Base-by-base conservation (phyloP, 1,284 basidiomycete species). In the Paramarasmius palmivorus region DNA sequence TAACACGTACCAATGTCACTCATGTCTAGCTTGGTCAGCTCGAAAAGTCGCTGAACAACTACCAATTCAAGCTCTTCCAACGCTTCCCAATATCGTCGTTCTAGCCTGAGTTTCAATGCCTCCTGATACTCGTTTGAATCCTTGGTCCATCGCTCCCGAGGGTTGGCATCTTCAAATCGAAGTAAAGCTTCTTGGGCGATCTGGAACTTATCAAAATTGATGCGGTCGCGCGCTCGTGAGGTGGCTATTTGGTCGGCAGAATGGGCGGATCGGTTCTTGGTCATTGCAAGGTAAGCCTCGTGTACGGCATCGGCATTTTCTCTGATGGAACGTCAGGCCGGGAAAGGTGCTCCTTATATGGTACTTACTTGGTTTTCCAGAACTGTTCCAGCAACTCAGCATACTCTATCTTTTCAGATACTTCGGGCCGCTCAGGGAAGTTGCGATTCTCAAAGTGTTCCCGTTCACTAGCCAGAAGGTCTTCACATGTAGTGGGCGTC, bases 21-120 rank as follows among this genome's bases (percentile, higher is more conserved):
- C 23, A 7, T 46, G 19, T 46, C 32, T n/a, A 46, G 14, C 17
- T 46, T 46, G 1, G 44, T 46, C 10, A 68, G 46, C 56, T 67
- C 64, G 40, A 67, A 61, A 23, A 67, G 53, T 5, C 59, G 57
- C 39, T 59, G 59, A 0, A 65, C 57, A 3, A 65, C 59, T 2
- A 67, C 50, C 4, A 54, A 41, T 36, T 67, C 58, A 0, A 67
- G 56, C 4, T 54, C 40, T 37, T 60, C 61, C 15, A 65, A 37
- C 1, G 62, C 61, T 1, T 34, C 38, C 2, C 50, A 52, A 42
- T 63, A 67, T n/a, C 54, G 39, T 3, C 61, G 59, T 26, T 60
- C 34, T 3, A 50, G 22, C 23, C 54, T 25, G 5, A 53, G 20
- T 0, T n/a, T 34, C 4, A 54, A 17, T 1, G 46, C 52, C 3